These are phyloP conservation scores for Daldinia concentrica DNA, from an alignment of 495 filamentous ascomycete species.

Conservation along the genomic window DNA sequence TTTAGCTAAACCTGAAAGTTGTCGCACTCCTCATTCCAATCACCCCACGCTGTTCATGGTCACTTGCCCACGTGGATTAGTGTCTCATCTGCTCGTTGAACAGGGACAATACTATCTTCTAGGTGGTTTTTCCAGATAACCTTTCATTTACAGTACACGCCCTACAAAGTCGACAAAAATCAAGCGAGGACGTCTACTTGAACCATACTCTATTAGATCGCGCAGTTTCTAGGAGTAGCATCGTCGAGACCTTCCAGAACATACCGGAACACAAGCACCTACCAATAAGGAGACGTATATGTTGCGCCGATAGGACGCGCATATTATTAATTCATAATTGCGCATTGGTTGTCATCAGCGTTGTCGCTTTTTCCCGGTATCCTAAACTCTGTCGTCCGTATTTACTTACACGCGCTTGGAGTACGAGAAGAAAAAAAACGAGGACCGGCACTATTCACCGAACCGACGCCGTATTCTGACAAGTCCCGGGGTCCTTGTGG, in stretches of 20 bases:
- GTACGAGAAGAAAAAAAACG: background rate
- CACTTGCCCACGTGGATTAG: conserved; percentile 4
- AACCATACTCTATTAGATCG: conserved; percentile 19
- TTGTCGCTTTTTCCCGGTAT: background rate
- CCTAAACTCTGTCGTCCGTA: background rate
- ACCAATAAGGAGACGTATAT: background rate
- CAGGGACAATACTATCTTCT: background rate
- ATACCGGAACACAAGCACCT: background rate
- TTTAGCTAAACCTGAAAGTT: conserved; percentile 5
- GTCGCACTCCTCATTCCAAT: conserved; percentile 4
- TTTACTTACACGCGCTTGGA: background rate
- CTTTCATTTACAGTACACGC: background rate
- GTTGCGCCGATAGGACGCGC: conserved; percentile 3
- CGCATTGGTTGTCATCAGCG: background rate
- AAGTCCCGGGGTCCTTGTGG: background rate
- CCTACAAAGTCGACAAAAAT: conserved; percentile 1
- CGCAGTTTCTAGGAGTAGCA: conserved; percentile 2
- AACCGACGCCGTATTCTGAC: background rate
- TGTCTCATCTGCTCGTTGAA: conserved; percentile 2
- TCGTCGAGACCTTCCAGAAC: conserved; percentile 15
- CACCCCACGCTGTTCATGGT: conserved; percentile 13
- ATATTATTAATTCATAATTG: background rate
- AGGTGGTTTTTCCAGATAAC: background rate
- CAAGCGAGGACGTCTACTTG: conserved; percentile 3
- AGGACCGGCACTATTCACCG: background rate